A percentile compares a stretch with the other conserved stretches of the same genome.
phyloP scores from a whole-genome alignment of 2,329 filamentous ascomycete genomes.

The Lachnellula willkommii region DNA sequence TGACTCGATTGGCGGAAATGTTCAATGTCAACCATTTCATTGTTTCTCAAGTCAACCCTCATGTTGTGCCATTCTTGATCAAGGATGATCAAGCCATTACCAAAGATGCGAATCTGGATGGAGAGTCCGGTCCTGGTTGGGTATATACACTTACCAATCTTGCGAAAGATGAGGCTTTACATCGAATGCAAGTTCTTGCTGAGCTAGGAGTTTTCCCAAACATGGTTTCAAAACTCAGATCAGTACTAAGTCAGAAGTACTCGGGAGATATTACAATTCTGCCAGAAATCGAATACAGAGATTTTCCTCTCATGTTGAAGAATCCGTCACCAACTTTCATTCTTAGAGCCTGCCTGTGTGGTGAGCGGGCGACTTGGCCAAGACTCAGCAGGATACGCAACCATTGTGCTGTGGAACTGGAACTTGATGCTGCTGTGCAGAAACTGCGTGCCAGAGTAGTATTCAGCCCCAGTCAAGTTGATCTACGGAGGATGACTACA shows the following conservation, averaged over 20 bases:
- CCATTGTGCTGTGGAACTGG: conserved; percentile 81
- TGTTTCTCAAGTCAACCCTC: conserved; percentile 93
- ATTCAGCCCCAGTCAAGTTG: conserved; percentile 31
- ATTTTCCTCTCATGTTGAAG: conserved; percentile 70
- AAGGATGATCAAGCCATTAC: conserved; percentile 58
- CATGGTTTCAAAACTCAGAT: conserved; percentile 69
- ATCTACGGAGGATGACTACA: conserved; percentile 28
- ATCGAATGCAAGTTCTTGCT: conserved; percentile 73
- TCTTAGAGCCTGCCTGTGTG: conserved; percentile 67
- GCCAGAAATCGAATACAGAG: conserved; percentile 67
- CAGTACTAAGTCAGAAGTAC: conserved; percentile 84
- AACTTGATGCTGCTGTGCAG: conserved; percentile 71
- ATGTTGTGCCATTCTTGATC: conserved; percentile 79
- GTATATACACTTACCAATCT: conserved; percentile 63
- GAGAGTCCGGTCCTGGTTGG: conserved; percentile 42
- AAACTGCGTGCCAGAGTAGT: conserved; percentile 58
- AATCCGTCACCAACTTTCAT: conserved; percentile 89
- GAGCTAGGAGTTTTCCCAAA: conserved; percentile 79
- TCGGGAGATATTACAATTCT: conserved; percentile 94
- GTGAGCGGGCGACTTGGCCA: conserved; percentile 87
- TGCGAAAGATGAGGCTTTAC: conserved; percentile 72
- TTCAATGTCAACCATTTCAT: conserved; percentile 99
- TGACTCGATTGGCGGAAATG: conserved; percentile 85
- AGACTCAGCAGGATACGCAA: conserved; percentile 81
- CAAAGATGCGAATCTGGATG: conserved; percentile 33